Percentiles rank a stretch among this genome's conserved stretches.
These are phyloP conservation scores for Actinomucor elegans DNA, from an alignment of 371 early-diverging fungal species.

Conservation along the genomic window DNA sequence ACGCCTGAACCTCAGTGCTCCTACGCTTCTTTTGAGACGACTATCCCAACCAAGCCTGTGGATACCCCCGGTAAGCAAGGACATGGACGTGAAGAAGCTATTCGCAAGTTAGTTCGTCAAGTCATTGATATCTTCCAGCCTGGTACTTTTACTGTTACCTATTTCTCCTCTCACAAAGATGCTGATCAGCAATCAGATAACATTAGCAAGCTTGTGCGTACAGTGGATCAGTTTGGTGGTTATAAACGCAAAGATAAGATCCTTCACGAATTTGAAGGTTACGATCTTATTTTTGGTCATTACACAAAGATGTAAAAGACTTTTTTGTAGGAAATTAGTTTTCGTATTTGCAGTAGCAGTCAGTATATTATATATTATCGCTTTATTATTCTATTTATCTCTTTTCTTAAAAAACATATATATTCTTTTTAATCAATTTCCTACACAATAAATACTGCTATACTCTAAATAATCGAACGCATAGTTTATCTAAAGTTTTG, in stretches of 20 bases:
- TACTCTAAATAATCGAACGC: too few species aligned
- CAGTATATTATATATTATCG: too few species aligned
- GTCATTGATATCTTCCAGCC: conserved; percentile 86
- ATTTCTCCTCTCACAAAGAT: conserved; percentile 67
- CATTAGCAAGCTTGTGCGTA: conserved; percentile 44
- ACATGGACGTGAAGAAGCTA: conserved; percentile 36
- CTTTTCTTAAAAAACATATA: too few species aligned
- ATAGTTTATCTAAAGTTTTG: too few species aligned
- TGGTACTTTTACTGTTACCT: conserved; percentile 79
- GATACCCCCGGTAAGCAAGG: conserved; percentile 24
- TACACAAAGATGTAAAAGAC: conserved; percentile 42
- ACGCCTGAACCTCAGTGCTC: conserved; percentile 96
- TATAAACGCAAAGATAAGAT: conserved; percentile 71
- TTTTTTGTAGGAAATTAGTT: too few species aligned
- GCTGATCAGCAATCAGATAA: conserved; percentile 43
- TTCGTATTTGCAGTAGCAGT: too few species aligned
- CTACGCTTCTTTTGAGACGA: conserved; percentile 97
- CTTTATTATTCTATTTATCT: too few species aligned
- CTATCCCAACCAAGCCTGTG: conserved; percentile 65
- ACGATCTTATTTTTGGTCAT: conserved; percentile 75
- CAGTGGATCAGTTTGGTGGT: conserved; percentile 53
- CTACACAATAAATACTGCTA: too few species aligned
- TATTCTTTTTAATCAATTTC: too few species aligned
- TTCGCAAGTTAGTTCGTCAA: conserved; percentile 66
- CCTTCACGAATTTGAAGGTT: conserved; percentile 81